Evolutionary conservation across 148 eudicot species (phyloP).

Genomic region (Nepenthes gracilis): DNA sequence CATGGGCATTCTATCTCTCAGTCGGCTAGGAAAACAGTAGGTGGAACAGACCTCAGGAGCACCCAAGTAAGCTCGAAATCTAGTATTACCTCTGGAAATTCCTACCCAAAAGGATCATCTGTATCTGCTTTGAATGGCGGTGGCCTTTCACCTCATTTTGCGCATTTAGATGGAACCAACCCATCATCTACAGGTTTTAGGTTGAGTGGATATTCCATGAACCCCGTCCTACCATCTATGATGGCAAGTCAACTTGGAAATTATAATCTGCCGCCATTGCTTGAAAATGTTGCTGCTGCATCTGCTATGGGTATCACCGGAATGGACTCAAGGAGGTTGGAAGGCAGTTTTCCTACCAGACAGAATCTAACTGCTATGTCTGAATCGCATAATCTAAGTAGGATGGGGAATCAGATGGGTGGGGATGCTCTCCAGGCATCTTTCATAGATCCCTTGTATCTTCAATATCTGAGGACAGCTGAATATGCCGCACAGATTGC

Average conservation of each 20-base stretch:
- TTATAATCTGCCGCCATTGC: slow-evolving; percentile 58
- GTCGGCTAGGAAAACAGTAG: slow-evolving; percentile 26
- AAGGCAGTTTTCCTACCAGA: slow-evolving; percentile 29
- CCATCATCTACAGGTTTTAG: slow-evolving; percentile 54
- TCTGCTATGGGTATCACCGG: slow-evolving; percentile 55
- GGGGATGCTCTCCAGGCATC: slow-evolving; percentile 46
- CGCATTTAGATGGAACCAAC: slow-evolving; percentile 43
- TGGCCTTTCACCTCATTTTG: slow-evolving; percentile 43
- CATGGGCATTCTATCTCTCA: slow-evolving; percentile 31
- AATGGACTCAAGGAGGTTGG: slow-evolving; percentile 53
- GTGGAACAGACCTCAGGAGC: slow-evolving; percentile 31
- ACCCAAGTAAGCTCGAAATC: slow-evolving; percentile 37
- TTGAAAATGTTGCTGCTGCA: slow-evolving; percentile 73
- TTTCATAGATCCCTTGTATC: slow-evolving; percentile 70
- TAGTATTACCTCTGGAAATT: slow-evolving; percentile 30
- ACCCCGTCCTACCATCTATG: slow-evolving; percentile 49
- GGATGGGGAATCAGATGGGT: slow-evolving; percentile 46
- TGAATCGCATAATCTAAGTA: slow-evolving; percentile 33
- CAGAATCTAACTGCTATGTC: slow-evolving; percentile 27
- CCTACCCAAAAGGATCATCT: slow-evolving; percentile 46
- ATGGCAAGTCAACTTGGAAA: slow-evolving; percentile 51
- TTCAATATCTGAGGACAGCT: slow-evolving; percentile 64
- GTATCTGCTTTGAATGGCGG: slow-evolving; percentile 32
- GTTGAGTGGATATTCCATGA: slow-evolving; percentile 53
- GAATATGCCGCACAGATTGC: slow-evolving; percentile 68